These are phyloP conservation scores for Aspergillus glaucus DNA, from an alignment of 2,329 filamentous ascomycete genomes.

Conservation along the genomic window DNA sequence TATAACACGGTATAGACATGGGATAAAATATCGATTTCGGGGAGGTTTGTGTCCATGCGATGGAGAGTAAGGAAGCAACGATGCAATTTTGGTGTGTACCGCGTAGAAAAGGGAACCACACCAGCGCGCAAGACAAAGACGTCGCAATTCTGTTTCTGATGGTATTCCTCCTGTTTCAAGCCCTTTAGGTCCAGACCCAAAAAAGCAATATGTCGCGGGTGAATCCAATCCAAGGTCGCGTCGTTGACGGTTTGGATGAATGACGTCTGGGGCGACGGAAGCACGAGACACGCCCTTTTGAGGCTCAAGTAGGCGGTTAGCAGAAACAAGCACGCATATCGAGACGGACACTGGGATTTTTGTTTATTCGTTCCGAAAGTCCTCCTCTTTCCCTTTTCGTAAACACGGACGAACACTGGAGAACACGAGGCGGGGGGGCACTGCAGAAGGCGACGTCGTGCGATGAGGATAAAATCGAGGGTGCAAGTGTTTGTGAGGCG, in stretches of 20 bases:
- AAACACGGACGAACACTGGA: neutral
- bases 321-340: conserved; percentile 1
- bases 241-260: neutral
- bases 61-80: conserved; percentile 16
- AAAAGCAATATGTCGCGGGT: neutral
- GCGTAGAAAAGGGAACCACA: conserved; percentile 7
- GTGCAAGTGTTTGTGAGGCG: neutral
- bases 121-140: neutral
- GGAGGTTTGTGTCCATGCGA: conserved; percentile 1
- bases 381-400: neutral
- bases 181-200: neutral
- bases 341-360: neutral
- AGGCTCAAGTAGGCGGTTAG: neutral
- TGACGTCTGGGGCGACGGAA: neutral
- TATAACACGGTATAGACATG: conserved; percentile 11
- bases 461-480: neutral
- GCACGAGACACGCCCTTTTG: neutral
- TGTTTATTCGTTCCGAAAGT: neutral
- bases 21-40: conserved; percentile 1
- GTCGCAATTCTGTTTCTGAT: neutral
- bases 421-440: neutral
- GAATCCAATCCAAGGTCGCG: neutral
- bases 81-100: conserved; percentile 13
- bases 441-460: neutral
- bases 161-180: neutral